Percentiles rank a stretch among this genome's conserved stretches.
These are phyloP conservation scores for Apiotrichum brassicae DNA, from an alignment of 1,284 basidiomycete genomes.

Conservation along the genomic window DNA sequence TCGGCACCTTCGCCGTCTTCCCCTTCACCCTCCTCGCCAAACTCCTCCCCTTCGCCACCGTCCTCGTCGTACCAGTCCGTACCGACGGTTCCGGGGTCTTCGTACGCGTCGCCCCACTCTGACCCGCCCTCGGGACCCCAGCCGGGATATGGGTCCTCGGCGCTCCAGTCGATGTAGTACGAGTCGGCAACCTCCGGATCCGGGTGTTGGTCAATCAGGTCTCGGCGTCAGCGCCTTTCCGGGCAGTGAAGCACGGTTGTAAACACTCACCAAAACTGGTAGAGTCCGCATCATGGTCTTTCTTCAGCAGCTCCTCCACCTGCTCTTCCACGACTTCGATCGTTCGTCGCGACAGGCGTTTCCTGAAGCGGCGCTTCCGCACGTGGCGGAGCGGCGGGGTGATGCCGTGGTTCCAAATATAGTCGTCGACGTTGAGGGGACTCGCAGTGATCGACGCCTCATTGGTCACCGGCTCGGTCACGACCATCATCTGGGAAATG, in stretches of 20 bases:
- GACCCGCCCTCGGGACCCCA: slow-evolving; percentile 51
- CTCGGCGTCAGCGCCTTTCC: slow-evolving; percentile 19
- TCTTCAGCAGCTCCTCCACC: slow-evolving; percentile 82
- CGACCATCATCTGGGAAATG: slow-evolving; percentile 89
- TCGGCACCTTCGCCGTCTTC: slow-evolving; percentile 25
- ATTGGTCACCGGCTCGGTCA: slow-evolving; percentile 66
- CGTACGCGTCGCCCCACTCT: slow-evolving; percentile 61
- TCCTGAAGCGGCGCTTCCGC: slow-evolving; percentile 88
- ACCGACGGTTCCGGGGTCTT: slow-evolving; percentile 45
- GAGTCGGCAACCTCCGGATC: slow-evolving; percentile 36
- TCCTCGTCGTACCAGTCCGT: slow-evolving; percentile 31
- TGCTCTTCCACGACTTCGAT: slow-evolving; percentile 97
- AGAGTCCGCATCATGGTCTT: slow-evolving; percentile 72
- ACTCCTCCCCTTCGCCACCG: slow-evolving; percentile 39
- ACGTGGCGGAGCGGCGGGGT: slow-evolving; percentile 89
- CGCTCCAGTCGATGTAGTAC: slow-evolving; percentile 34
- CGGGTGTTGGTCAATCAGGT: slow-evolving; percentile 35
- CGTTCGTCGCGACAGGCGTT: slow-evolving; percentile 56
- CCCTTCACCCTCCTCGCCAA: slow-evolving; percentile 42
- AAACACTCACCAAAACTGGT: slow-evolving; percentile 24
- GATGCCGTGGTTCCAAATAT: slow-evolving; percentile 94
- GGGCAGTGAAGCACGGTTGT: background rate
- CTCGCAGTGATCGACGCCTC: slow-evolving; percentile 54
- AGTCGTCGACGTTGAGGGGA: slow-evolving; percentile 87
- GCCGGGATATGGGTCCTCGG: slow-evolving; percentile 35